Base-by-base conservation (phyloP, 176 grass and related monocot species). In the Puya raimondii region DNA sequence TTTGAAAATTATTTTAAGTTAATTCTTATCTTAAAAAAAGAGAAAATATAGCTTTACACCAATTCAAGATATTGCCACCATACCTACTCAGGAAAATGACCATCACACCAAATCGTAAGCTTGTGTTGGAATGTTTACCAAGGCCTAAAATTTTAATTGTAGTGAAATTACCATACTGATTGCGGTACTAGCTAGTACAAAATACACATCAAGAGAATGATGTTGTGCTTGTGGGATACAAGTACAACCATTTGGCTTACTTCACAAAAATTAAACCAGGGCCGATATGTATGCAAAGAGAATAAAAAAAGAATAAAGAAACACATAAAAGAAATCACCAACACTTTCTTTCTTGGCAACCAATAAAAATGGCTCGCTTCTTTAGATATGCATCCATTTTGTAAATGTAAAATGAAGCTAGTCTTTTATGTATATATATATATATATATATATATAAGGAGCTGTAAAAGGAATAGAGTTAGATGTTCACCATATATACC, bases 181-280 rank as follows among this genome's bases (percentile, higher is more conserved):
- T 26, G 25, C 25, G 1, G 25, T 26, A 26, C 25, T 26, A 26
- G 23, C 1, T 23, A 23, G 25, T 59, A 6, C 20, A 18, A 16
- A 20, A 64, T 54, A 48, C 11, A 64, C 56, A 63, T 23, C 64
- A 23, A 12, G 18, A 65, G 47, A 72, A 76, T 85, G 76, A 90
- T 86, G 80, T 13, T 70, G 65, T 52, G 47, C 53, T 64, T 75
- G 10, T 85, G 71, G 71, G 81, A 82, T 27, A 84, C 88, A 84
- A 53, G 79, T 27, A 84, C 88, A 84, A 53, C 88, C 50, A 80
- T 73, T 74, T 42, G 33, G 33, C 33, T 3, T 27, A 27, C n/a
- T 26, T 26, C 33, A 42, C 33, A 4, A 42, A 42, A 42, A 42
- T 26, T 26, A 2, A 26, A 6, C 33, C 33, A 42, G 33, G 33